Evolutionary conservation across 2,329 filamentous ascomycete species (phyloP).

Genomic region (Fusarium graminum): DNA sequence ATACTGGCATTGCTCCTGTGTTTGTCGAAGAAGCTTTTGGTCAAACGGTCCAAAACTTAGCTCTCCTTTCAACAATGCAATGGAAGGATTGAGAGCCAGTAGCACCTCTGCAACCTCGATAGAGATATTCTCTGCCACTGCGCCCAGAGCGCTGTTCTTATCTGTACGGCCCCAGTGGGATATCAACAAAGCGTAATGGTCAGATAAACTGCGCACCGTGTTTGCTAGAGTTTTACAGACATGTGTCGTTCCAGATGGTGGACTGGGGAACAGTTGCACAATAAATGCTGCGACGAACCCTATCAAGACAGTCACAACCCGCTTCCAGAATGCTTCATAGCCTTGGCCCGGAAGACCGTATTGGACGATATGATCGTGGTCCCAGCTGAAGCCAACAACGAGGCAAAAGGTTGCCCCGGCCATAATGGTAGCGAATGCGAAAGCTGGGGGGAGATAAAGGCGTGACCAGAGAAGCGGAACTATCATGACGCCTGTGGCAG

Average conservation of each 20-base stretch:
- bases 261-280: slow-evolving; percentile 61
- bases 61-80: slow-evolving; percentile 51
- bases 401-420: slow-evolving; percentile 57
- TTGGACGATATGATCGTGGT: slow-evolving; percentile 56
- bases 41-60: slow-evolving; percentile 52
- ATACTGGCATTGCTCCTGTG: slow-evolving; percentile 48
- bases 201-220: slow-evolving; percentile 57
- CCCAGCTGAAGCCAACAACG: slow-evolving; percentile 62
- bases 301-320: slow-evolving; percentile 59
- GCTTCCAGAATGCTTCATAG: slow-evolving; percentile 63
- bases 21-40: slow-evolving; percentile 49
- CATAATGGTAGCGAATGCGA: slow-evolving; percentile 51
- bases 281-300: slow-evolving; percentile 59
- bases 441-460: slow-evolving; percentile 51
- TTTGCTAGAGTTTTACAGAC: slow-evolving; percentile 61
- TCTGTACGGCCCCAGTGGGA: slow-evolving; percentile 58
- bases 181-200: slow-evolving; percentile 63
- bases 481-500: slow-evolving; percentile 57
- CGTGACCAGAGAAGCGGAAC: slow-evolving; percentile 54
- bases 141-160: slow-evolving; percentile 48
- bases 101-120: slow-evolving; percentile 51
- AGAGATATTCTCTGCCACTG: slow-evolving; percentile 49
- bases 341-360: slow-evolving; percentile 63
- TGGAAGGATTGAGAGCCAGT: slow-evolving; percentile 44
- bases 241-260: slow-evolving; percentile 61